Conservation (phyloP, 2,329 filamentous ascomycete genomes). For the Alternaria viburni region DNA sequence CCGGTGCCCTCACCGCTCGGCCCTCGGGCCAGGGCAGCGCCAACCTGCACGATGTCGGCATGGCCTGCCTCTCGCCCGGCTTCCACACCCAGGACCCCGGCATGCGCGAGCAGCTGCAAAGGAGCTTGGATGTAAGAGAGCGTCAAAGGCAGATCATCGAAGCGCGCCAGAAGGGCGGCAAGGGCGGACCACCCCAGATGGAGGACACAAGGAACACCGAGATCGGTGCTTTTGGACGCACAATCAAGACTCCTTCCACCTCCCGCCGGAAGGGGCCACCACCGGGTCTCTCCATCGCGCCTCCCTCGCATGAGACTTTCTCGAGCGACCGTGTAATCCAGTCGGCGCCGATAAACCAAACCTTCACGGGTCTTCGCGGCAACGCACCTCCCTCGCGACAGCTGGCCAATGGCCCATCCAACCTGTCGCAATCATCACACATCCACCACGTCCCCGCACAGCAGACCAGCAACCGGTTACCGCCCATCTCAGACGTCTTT, state of each 20-base stretch:
- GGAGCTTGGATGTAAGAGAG: conserved; percentile 90
- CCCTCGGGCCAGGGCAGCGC: conserved; percentile 73
- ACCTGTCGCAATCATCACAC: conserved; percentile 82
- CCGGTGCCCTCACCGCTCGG: conserved; percentile 63
- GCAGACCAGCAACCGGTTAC: conserved; percentile 89
- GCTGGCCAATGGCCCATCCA: conserved; percentile 80
- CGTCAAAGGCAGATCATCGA: conserved; percentile 96
- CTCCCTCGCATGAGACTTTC: conserved; percentile 89
- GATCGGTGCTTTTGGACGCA: conserved; percentile 51
- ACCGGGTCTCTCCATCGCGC: conserved; percentile 90
- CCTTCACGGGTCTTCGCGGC: conserved; percentile 84
- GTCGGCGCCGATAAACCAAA: conserved; percentile 92
- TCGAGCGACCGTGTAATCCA: conserved; percentile 95
- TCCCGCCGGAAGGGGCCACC: conserved; percentile 78
- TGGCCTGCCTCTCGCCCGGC: conserved; percentile 92
- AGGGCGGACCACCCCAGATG: conserved; percentile 49
- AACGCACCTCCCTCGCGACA: conserved; percentile 72
- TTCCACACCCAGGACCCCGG: conserved; percentile 96
- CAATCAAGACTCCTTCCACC: conserved; percentile 73
- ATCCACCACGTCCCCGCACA: conserved; percentile 88
- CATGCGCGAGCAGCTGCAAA: conserved; percentile 93
- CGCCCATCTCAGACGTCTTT: conserved; percentile 94
- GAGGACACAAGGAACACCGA: conserved; percentile 43
- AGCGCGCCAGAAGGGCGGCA: conserved; percentile 81
- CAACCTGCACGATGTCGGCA: conserved; percentile 88